Evolutionary conservation across 2,329 filamentous ascomycete genomes (phyloP).

Genomic region (Catunica adiposa): DNA sequence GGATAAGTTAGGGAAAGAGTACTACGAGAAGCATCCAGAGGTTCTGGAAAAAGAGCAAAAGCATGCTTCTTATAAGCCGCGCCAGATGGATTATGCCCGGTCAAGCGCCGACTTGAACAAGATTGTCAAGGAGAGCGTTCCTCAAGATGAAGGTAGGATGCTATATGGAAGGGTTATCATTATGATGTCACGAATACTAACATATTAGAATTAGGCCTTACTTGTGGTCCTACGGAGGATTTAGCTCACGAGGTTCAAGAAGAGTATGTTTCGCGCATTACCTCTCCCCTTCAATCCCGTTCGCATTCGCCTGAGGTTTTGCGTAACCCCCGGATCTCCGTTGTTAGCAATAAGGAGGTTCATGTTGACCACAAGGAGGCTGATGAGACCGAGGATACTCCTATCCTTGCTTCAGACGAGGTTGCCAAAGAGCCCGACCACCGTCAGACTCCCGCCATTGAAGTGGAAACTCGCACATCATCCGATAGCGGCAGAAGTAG

Average conservation of each 20-base stretch:
- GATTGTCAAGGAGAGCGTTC: constrained; percentile 55
- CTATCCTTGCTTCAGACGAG: constrained; percentile 82
- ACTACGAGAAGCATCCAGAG: constrained; percentile 86
- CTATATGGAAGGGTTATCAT: not conserved
- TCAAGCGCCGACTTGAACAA: constrained; percentile 82
- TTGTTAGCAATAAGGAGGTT: constrained; percentile 43
- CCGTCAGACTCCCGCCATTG: constrained; percentile 67
- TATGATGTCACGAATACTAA: constrained; percentile 1
- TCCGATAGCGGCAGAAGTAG: constrained; percentile 45
- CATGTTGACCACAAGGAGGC: constrained; percentile 51
- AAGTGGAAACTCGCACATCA: constrained; percentile 45
- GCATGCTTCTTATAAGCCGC: constrained; percentile 37
- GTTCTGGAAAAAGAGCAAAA: constrained; percentile 56
- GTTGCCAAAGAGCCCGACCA: constrained; percentile 52
- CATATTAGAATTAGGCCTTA: not conserved
- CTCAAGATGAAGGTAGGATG: constrained; percentile 13
- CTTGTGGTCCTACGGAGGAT: constrained; percentile 65
- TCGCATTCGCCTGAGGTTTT: constrained; percentile 18
- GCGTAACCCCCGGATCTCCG: constrained; percentile 18
- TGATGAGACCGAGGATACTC: constrained; percentile 34
- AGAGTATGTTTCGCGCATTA: constrained; percentile 61
- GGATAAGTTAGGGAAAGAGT: constrained; percentile 77
- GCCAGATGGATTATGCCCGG: constrained; percentile 57
- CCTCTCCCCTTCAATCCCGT: constrained; percentile 41
- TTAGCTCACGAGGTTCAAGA: constrained; percentile 78